A percentile compares a stretch with the other conserved stretches of the same genome.
Conservation (phyloP, 2,329 filamentous ascomycete species). For the Pestalotiopsis sp. region DNA sequence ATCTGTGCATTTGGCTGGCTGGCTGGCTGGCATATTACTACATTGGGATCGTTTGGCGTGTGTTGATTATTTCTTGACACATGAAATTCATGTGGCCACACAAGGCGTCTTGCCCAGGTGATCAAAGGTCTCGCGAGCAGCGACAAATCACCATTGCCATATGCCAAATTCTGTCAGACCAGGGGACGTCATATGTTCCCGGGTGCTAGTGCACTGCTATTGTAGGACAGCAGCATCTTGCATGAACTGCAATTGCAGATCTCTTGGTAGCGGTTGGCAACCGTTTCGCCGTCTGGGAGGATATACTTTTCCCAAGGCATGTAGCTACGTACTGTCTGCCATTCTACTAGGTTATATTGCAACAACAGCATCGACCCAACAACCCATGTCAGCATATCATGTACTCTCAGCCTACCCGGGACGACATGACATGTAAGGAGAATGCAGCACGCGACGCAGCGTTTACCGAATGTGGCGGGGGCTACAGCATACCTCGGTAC, state of each 20-base stretch:
- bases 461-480: neutral
- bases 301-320: neutral
- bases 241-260: slow-evolving; percentile 2
- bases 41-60: neutral
- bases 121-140: neutral
- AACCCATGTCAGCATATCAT: neutral
- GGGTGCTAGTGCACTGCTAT: neutral
- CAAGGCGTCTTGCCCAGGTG: neutral
- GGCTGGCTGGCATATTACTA: no score
- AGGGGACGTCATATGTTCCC: slow-evolving; percentile 3
- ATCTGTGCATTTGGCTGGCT: neutral
- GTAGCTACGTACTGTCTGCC: neutral
- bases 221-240: slow-evolving; percentile 4
- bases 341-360: neutral
- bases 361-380: neutral
- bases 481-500: neutral
- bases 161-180: neutral
- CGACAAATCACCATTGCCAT: neutral
- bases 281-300: neutral
- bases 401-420: neutral
- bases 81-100: neutral
- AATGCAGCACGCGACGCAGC: neutral
- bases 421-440: neutral
- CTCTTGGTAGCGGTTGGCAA: neutral
- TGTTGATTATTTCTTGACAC: neutral